phyloP scores from a whole-genome alignment of 352 stramenopile genomes.

The Pythium rhizo-oryzae region DNA sequence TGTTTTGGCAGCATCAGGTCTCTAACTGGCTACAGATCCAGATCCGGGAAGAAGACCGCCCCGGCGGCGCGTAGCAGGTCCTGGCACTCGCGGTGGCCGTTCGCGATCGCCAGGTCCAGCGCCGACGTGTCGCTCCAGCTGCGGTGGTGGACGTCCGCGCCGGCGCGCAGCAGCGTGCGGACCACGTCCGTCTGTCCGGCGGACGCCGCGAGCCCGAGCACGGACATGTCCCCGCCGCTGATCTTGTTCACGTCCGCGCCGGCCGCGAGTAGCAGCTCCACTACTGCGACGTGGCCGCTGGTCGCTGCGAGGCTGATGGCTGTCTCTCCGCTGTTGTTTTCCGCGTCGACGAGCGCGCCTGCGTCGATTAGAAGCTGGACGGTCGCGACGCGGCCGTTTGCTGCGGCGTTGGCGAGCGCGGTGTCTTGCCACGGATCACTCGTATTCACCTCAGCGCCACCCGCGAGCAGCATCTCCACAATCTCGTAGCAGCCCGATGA shows the following conservation, averaged over 20 bases:
- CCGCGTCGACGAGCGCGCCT: background rate
- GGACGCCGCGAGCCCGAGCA: background rate
- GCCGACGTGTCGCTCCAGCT: background rate
- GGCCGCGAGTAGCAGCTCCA: conserved; percentile 2
- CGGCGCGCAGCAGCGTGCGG: background rate
- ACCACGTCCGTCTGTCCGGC: background rate
- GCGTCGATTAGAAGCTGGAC: background rate
- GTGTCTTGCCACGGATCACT: background rate
- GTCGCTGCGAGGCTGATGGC: too few relatives aligned
- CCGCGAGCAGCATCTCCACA: background rate
- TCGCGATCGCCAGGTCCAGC: background rate
- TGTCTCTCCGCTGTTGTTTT: too few relatives aligned
- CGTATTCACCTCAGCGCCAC: background rate
- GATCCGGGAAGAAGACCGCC: too few relatives aligned
- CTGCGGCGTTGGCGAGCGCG: background rate
- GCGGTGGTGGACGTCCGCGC: background rate
- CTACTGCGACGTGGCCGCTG: background rate
- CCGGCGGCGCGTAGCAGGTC: background rate
- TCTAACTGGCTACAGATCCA: too few relatives aligned
- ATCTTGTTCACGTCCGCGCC: conserved; percentile 2
- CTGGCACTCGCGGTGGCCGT: background rate
- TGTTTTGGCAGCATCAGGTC: too few relatives aligned
- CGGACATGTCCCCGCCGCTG: background rate
- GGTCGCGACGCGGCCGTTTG: background rate
- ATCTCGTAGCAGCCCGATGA: background rate